These are phyloP conservation scores for Epichloe festucae DNA, from an alignment of 2,329 filamentous ascomycete genomes.

Conservation along the genomic window DNA sequence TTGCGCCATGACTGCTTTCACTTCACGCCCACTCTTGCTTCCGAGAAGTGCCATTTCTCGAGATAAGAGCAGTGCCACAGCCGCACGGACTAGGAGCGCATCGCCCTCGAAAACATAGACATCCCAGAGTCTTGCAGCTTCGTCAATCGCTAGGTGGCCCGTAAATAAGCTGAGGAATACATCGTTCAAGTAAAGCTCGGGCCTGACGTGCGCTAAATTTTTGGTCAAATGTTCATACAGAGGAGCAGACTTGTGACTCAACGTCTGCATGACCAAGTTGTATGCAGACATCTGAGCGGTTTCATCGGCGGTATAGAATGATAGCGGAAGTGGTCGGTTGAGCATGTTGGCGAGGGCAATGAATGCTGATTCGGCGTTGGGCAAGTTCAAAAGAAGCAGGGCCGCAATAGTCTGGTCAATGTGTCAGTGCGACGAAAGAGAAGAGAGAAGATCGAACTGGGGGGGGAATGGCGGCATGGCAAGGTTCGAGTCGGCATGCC, in stretches of 20 bases:
- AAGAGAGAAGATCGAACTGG: not conserved
- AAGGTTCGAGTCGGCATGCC: not conserved
- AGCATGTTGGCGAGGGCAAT: conserved; percentile 63
- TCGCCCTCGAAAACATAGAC: conserved; percentile 77
- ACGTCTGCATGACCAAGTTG: conserved; percentile 52
- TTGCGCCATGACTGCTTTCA: conserved; percentile 25
- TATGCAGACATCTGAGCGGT: conserved; percentile 58
- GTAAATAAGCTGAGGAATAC: conserved; percentile 57
- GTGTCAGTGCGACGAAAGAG: conserved; percentile 6
- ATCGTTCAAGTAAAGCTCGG: conserved; percentile 42
- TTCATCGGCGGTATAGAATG: conserved; percentile 59
- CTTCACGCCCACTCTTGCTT: conserved; percentile 30
- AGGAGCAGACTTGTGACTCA: conserved; percentile 49
- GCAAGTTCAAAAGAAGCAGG: conserved; percentile 58
- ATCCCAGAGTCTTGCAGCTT: conserved; percentile 65
- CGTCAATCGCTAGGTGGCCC: conserved; percentile 49
- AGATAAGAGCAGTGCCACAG: conserved; percentile 50
- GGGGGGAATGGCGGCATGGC: no score
- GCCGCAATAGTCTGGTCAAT: conserved; percentile 52
- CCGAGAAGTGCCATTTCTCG: conserved; percentile 39
- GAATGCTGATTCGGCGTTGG: conserved; percentile 51
- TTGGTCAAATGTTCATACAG: conserved; percentile 53
- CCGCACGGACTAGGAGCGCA: conserved; percentile 54
- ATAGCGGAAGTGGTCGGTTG: conserved; percentile 61
- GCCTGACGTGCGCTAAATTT: conserved; percentile 29